Evolutionary conservation across 129 eudicot genomes (phyloP).

Genomic region (Saussurea involucrata): DNA sequence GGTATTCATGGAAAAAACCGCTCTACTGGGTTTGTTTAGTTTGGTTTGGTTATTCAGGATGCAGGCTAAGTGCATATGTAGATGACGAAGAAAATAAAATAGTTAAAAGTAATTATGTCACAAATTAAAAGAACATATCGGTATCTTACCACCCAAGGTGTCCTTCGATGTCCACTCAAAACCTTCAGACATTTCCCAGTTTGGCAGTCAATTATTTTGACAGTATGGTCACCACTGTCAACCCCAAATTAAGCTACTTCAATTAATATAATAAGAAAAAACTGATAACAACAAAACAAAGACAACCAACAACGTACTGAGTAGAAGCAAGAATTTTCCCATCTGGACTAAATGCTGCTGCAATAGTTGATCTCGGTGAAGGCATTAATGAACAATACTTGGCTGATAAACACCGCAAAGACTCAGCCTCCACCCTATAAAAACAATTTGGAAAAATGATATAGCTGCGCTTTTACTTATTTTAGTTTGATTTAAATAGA

Average conservation of each 20-base stretch:
- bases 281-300: not conserved
- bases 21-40: not conserved
- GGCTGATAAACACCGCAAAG: constrained; percentile 60
- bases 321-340: constrained; percentile 76
- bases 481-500: not conserved
- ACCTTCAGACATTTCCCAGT: constrained; percentile 67
- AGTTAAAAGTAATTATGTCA: not conserved
- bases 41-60: not conserved
- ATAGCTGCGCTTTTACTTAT: not conserved
- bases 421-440: constrained; percentile 67
- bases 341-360: constrained; percentile 79
- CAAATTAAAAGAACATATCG: not conserved
- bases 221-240: constrained; percentile 79
- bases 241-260: constrained; percentile 10
- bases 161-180: constrained; percentile 66
- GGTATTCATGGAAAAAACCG: too few species aligned
- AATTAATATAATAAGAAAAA: constrained; percentile 9
- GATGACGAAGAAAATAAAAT: not conserved
- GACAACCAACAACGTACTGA: constrained; percentile 43
- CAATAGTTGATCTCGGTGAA: constrained; percentile 78
- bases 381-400: constrained; percentile 64
- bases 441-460: not conserved
- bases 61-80: not conserved
- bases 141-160: constrained; percentile 74
- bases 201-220: constrained; percentile 64